Percentiles rank a stretch among this genome's conserved stretches.
Conservation (phyloP, 2,329 filamentous ascomycete species). For the Clonostachys rhizophaga region DNA sequence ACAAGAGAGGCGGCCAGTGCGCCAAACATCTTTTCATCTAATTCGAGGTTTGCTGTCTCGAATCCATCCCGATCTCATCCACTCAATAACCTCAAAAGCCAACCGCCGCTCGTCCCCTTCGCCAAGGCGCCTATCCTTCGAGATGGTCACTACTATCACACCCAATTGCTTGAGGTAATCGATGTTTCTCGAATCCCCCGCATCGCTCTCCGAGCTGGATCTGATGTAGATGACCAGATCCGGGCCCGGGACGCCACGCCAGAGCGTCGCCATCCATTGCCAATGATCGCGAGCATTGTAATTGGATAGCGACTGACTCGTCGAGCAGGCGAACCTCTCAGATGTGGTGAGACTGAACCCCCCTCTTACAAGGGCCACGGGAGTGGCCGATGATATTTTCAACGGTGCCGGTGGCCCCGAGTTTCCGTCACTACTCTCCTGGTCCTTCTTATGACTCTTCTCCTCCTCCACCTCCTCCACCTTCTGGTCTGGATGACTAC, state of each 20-base stretch:
- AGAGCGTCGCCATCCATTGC: conserved; percentile 95
- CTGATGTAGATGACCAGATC: conserved; percentile 73
- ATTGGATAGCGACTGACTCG: conserved; percentile 65
- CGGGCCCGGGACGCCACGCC: conserved; percentile 79
- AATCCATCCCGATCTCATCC: conserved; percentile 43
- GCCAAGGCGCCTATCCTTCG: conserved; percentile 41
- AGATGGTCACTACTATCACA: conserved; percentile 50
- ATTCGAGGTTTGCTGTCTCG: neutral
- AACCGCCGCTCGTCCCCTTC: conserved; percentile 70
- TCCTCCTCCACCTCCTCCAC: neutral
- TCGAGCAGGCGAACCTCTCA: conserved; percentile 67
- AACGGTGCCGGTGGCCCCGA: conserved; percentile 8
- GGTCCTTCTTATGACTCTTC: conserved; percentile 5
- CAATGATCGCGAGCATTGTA: conserved; percentile 88
- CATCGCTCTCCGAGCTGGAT: conserved; percentile 25
- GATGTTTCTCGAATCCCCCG: conserved; percentile 37
- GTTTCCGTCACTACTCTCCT: conserved; percentile 1
- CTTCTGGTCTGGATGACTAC: neutral
- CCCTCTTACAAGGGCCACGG: conserved; percentile 70
- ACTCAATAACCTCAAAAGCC: conserved; percentile 86
- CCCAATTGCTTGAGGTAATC: conserved; percentile 49
- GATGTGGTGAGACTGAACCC: conserved; percentile 77
- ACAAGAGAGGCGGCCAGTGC: neutral
- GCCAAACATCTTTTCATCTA: neutral
- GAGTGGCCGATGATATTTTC: conserved; percentile 27